Conservation (phyloP, 2,329 filamentous ascomycete species). For the Alternaria ethzedia region DNA sequence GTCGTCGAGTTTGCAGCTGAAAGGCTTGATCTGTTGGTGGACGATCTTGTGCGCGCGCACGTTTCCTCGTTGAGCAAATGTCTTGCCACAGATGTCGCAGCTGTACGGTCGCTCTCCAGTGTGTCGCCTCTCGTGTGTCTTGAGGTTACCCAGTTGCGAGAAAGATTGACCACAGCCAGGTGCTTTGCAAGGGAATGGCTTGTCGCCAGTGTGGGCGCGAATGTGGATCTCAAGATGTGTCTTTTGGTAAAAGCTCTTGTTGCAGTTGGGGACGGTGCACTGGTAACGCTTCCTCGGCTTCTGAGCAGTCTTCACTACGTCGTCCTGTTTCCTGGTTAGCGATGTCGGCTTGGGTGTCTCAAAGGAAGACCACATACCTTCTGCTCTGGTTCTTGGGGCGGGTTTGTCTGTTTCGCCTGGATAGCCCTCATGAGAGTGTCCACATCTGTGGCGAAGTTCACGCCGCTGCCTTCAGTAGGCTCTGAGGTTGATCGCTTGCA, state of each 20-base stretch:
- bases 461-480: constrained; percentile 50
- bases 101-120: constrained; percentile 84
- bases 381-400: constrained; percentile 36
- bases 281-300: constrained; percentile 70
- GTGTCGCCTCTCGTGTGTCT: constrained; percentile 88
- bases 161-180: constrained; percentile 79
- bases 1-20: constrained; percentile 78
- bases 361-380: constrained; percentile 37
- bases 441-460: constrained; percentile 79
- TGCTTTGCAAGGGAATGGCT: constrained; percentile 80
- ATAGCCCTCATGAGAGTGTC: constrained; percentile 90
- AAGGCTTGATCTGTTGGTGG: constrained; percentile 78
- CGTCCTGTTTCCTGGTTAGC: constrained; percentile 24
- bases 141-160: constrained; percentile 89
- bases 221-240: constrained; percentile 92
- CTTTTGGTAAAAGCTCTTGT: constrained; percentile 86
- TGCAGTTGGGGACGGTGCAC: constrained; percentile 76
- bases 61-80: constrained; percentile 85
- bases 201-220: constrained; percentile 85
- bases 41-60: constrained; percentile 83
- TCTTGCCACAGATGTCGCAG: constrained; percentile 80
- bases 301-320: constrained; percentile 37
- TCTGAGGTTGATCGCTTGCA: constrained; percentile 57
- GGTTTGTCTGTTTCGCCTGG: constrained; percentile 66
- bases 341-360: too few relatives aligned